Evolutionary conservation across 108 stramenopile species (phyloP), one percentile per base, ranked within the genome.

Genomic region (Fistulifera solaris): DNA sequence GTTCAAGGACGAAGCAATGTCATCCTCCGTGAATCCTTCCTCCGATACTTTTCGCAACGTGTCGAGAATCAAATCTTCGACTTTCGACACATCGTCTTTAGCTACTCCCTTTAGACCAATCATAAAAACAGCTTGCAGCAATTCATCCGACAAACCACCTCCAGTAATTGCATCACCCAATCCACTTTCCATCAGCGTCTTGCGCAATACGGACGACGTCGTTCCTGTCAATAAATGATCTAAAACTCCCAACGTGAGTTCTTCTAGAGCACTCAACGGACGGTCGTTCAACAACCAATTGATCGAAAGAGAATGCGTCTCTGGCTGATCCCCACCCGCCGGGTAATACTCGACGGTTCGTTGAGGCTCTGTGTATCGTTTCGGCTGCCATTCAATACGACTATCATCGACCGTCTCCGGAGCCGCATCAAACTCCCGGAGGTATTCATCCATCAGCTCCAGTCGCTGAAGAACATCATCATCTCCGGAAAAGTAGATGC

Each of bases 241-340:
- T 62, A 96, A 58, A 19, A 98, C 71, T 40, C 74, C 83, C 18
- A 96, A 38, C 5, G 89, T 79, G 17, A 96, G 65, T 38, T 89
- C 83, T 53, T 96, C 94, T 44, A 76, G 60, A 2, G 81, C 40
- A 38, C 85, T 76, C 27, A 96, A 53, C 2, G 83, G 86, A 41
- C 64, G 63, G 58, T 96, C 94, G 65, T 97, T 96, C 46, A 99
- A 51, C 26, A 97, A 74, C 94, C 97, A 96, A 65, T 96, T 97
- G 25, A 95, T 70, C 41, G 65, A 87, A 41, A 95, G 62, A 84
- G 96, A 78, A 62, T 89, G 85, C 6, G 79, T 85, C 41, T 81
- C 81, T 11, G 78, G 79, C 67, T 89, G 78, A 56, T 78, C 87
- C 1, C 58, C 70, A 23, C 84, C 77, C 14, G 70, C 72, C 2